Base-by-base conservation (phyloP, 768 basidiomycete species). In the Suillus decipiens region DNA sequence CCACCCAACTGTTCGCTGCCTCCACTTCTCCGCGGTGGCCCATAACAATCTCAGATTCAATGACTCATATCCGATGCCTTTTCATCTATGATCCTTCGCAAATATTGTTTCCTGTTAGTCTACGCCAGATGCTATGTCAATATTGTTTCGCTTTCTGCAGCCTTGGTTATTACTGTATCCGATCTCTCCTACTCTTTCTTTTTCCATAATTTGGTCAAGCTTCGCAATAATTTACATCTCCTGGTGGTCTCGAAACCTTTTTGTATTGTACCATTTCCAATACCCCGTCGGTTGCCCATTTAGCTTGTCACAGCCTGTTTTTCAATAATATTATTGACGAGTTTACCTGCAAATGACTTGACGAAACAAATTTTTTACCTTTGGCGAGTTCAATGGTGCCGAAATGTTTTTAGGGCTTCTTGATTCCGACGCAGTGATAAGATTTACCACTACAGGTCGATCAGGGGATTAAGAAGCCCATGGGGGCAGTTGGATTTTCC, bases 1-100 rank as follows among this genome's bases (percentile, higher is more conserved):
- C 75, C 79, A 15, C 69, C 78, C 37, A 77, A 72, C 50, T 77
- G 68, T 64, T 75, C 80, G 15, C 71, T 82, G 15, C 78, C 82
- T 17, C 54, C 75, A 54, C 75, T 67, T 53, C 55, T 74, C 57
- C 62, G 76, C 61, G 66, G 71, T 58, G 74, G 68, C 17, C 39
- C 39, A 55, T 76, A 63, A 43, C 39, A 2, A 34, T 22, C 28
- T 39, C 33, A 11, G 14, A 31, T 37, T 60, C 39, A n/a, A 45
- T 15, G 59, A 22, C 61, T 33, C n/a, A 31, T 17, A 41, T 31
- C 59, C 42, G 17, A 6, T 31, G 34, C 31, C 61, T 61, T 24
- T 51, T 45, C 39, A 39, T 31, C 36, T 10, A 24, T 12, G 31
- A 28, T 42, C 22, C 31, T 36, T 37, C 17, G 36, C 53, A 62